Conservation (phyloP, 2,329 filamentous ascomycete genomes). For the Colletotrichum tanaceti region DNA sequence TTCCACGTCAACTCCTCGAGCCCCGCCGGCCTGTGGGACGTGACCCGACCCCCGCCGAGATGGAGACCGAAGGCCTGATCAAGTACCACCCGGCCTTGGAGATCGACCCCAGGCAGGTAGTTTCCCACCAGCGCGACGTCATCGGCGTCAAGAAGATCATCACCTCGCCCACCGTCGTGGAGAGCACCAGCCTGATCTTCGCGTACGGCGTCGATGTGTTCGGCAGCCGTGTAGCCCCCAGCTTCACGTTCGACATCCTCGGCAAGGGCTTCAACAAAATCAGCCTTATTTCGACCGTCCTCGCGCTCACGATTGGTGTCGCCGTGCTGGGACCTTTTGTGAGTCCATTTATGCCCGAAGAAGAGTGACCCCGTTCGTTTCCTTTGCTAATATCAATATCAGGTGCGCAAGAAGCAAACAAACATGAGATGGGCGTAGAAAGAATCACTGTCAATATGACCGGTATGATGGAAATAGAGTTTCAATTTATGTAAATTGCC, state of each 20-base stretch:
- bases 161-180: slow-evolving; percentile 81
- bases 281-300: slow-evolving; percentile 84
- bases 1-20: slow-evolving; percentile 83
- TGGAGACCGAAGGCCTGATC: slow-evolving; percentile 81
- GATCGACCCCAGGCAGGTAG: slow-evolving; percentile 82
- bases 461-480: slow-evolving; percentile 33
- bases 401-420: slow-evolving; percentile 75
- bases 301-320: slow-evolving; percentile 82
- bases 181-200: slow-evolving; percentile 92
- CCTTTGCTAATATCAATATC: slow-evolving; percentile 48
- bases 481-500: slow-evolving; percentile 2
- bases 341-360: slow-evolving; percentile 52
- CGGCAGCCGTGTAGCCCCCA: slow-evolving; percentile 86
- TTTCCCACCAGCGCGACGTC: slow-evolving; percentile 87
- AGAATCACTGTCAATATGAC: slow-evolving; percentile 15
- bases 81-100: slow-evolving; percentile 82
- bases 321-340: slow-evolving; percentile 86
- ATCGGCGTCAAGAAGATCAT: slow-evolving; percentile 79
- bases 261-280: slow-evolving; percentile 95
- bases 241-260: slow-evolving; percentile 89
- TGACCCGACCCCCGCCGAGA: slow-evolving; percentile 82
- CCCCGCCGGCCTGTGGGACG: slow-evolving; percentile 87
- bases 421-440: slow-evolving; percentile 67
- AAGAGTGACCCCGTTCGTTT: not conserved
- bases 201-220: slow-evolving; percentile 92